Conservation (phyloP, 306 rosid genomes). For the Citrullus colocynthis region DNA sequence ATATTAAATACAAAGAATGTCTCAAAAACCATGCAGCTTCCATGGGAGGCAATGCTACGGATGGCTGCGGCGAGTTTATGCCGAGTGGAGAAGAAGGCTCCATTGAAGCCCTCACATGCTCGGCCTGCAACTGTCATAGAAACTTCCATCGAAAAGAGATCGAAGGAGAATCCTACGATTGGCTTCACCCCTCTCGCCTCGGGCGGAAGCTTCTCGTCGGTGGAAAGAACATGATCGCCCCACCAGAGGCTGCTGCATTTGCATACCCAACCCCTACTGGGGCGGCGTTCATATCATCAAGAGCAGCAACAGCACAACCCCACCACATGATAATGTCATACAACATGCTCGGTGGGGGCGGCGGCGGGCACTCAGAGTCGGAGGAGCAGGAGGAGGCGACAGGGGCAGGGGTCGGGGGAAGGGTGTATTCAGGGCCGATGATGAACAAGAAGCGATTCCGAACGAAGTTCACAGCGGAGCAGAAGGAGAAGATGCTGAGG, state of each 20-base stretch:
- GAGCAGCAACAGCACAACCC: conserved; percentile 24
- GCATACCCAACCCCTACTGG: conserved; percentile 37
- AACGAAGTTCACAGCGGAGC: conserved; percentile 23
- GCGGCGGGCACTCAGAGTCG: conserved; percentile 42
- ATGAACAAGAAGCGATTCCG: conserved; percentile 18
- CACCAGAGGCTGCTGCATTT: conserved; percentile 17
- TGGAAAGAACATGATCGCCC: conserved; percentile 12
- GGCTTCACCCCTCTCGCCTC: conserved; percentile 8
- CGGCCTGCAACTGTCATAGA: conserved; percentile 83
- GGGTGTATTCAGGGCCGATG: neutral
- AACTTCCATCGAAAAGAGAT: conserved; percentile 80
- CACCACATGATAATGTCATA: conserved; percentile 64
- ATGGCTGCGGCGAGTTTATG: conserved; percentile 95
- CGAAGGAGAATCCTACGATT: conserved; percentile 25
- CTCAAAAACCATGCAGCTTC: conserved; percentile 86
- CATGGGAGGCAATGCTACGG: conserved; percentile 84
- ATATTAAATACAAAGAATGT: conserved; percentile 59
- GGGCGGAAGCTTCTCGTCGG: neutral
- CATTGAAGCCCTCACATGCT: conserved; percentile 67
- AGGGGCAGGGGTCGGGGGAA: neutral
- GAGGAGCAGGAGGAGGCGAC: conserved; percentile 47
- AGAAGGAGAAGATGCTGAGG: conserved; percentile 19
- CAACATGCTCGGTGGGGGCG: conserved; percentile 25
- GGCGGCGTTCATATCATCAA: conserved; percentile 34
- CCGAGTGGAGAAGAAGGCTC: conserved; percentile 74